These are phyloP conservation scores for Polygonum maritimum DNA, from an alignment of 148 eudicot genomes.

Conservation along the genomic window DNA sequence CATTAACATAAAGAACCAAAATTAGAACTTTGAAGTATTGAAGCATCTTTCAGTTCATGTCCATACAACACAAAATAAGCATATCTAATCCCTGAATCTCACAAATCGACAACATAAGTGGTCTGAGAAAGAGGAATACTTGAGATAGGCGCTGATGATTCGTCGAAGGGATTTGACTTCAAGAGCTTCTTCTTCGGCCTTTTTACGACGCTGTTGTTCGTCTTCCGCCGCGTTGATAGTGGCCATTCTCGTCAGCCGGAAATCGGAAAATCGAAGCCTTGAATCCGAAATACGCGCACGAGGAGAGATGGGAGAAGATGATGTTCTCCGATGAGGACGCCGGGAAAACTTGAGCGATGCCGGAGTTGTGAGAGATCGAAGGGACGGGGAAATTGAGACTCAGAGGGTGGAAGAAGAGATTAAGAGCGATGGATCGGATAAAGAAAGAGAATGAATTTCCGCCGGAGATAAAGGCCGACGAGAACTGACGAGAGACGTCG, in stretches of 20 bases:
- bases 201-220: constrained; percentile 10
- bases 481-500: background rate
- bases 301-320: background rate
- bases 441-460: background rate
- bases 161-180: constrained; percentile 12
- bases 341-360: background rate
- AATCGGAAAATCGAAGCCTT: background rate
- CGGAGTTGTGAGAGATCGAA: background rate
- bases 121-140: background rate
- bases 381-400: background rate
- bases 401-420: background rate
- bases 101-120: background rate
- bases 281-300: background rate
- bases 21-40: background rate
- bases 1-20: background rate
- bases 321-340: background rate
- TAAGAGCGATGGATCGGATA: background rate
- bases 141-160: constrained; percentile 11
- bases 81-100: background rate
- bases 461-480: background rate
- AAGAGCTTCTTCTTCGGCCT: constrained; percentile 12
- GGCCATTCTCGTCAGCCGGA: background rate
- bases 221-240: constrained; percentile 5
- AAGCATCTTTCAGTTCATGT: background rate
- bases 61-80: background rate